Conservation (phyloP, 2,329 filamentous ascomycete genomes). For the Pseudogymnoascus sp. region DNA sequence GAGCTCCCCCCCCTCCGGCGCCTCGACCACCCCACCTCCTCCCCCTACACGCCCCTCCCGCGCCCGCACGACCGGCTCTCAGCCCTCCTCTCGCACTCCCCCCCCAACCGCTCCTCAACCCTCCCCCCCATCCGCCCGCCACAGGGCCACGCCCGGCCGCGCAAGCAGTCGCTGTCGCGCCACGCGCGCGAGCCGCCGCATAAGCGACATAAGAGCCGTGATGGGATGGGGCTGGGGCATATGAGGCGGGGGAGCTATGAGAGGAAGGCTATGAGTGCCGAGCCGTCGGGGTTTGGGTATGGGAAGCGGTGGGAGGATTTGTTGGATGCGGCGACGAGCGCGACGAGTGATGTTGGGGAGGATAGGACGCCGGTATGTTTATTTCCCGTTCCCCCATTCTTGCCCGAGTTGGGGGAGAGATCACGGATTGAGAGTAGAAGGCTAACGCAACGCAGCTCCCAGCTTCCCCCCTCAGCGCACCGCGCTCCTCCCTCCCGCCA, state of each 20-base stretch:
- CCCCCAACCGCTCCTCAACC: constrained; percentile 79
- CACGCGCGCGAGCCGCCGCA: constrained; percentile 68
- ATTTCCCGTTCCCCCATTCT: not conserved
- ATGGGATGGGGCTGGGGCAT: constrained; percentile 56
- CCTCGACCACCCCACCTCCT: constrained; percentile 47
- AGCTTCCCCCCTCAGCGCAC: constrained; percentile 56
- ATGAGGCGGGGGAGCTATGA: constrained; percentile 60
- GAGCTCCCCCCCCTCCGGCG: too few relatives aligned
- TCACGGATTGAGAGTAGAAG: not conserved
- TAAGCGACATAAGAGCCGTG: constrained; percentile 66
- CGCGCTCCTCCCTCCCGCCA: constrained; percentile 53
- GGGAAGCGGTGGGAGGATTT: constrained; percentile 95
- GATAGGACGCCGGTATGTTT: constrained; percentile 76
- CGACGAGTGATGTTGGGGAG: constrained; percentile 83
- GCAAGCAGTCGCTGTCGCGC: constrained; percentile 82
- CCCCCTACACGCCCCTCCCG: constrained; percentile 42
- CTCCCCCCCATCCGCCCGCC: constrained; percentile 73
- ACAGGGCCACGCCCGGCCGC: constrained; percentile 61
- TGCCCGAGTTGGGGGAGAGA: not conserved
- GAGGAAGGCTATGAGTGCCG: constrained; percentile 77
- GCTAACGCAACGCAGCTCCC: constrained; percentile 41
- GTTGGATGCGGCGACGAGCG: constrained; percentile 87
- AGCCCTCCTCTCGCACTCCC: constrained; percentile 73
- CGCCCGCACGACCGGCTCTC: constrained; percentile 64
- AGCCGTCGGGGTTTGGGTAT: constrained; percentile 62